Evolutionary conservation across 2,329 filamentous ascomycete genomes (phyloP).

Genomic region (Aspergillus luchuensis): DNA sequence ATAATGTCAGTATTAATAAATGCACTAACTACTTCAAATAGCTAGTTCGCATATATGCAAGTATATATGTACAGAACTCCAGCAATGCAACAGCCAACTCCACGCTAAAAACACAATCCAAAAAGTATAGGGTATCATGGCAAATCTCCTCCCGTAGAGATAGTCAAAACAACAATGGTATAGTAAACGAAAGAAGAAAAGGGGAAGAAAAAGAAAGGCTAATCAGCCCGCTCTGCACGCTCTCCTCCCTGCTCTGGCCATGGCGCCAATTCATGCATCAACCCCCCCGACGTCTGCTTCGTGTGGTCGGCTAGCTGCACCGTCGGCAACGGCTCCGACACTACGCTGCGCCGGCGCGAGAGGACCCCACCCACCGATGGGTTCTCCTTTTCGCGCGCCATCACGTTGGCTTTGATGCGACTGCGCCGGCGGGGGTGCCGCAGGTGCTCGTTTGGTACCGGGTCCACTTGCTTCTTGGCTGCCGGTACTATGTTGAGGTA

Average conservation of each 20-base stretch:
- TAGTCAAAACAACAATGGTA: too few relatives aligned
- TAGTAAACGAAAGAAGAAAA: too few relatives aligned
- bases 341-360: conserved; percentile 33
- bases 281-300: conserved; percentile 8
- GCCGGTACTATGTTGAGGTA: conserved; percentile 54
- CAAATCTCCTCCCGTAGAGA: not conserved
- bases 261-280: conserved; percentile 26
- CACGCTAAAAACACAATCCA: not conserved
- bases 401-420: not conserved
- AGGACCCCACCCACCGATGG: conserved; percentile 32
- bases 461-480: conserved; percentile 55
- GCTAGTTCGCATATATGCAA: not conserved
- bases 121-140: conserved; percentile 6
- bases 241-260: conserved; percentile 14
- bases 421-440: conserved; percentile 31
- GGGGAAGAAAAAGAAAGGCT: too few relatives aligned
- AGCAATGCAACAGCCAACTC: not conserved
- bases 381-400: conserved; percentile 34
- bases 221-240: too few relatives aligned
- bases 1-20: too few relatives aligned
- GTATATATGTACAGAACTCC: not conserved
- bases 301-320: conserved; percentile 11
- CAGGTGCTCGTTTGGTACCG: conserved; percentile 43
- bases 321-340: conserved; percentile 26
- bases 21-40: too few relatives aligned